A percentile compares a stretch with the other conserved stretches of the same genome.
Conservation (phyloP, 1,284 basidiomycete species). For the Veloporphyrellus conicus region DNA sequence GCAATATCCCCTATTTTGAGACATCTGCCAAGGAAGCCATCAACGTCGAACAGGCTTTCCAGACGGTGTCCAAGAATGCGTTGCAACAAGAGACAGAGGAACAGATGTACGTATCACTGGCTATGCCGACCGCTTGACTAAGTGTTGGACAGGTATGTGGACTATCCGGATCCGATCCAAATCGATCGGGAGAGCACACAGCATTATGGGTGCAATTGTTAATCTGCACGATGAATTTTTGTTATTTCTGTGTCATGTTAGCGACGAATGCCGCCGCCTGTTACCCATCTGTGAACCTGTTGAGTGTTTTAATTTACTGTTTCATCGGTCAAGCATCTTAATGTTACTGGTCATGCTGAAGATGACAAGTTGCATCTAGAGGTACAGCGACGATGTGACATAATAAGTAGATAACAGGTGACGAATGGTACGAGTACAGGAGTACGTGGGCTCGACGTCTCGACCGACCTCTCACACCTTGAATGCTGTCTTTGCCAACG, state of each 20-base stretch:
- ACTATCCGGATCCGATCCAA: conserved; percentile 98
- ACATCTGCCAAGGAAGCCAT: conserved; percentile 99
- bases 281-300: conserved; percentile 33
- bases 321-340: conserved; percentile 19
- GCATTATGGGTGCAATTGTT: conserved; percentile 92
- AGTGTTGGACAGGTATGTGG: conserved; percentile 70
- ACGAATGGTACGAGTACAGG: conserved; percentile 27
- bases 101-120: conserved; percentile 66
- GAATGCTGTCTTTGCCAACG: conserved; percentile 53
- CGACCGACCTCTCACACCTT: conserved; percentile 39
- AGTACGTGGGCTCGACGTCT: conserved; percentile 7
- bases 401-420: conserved; percentile 15
- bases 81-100: conserved; percentile 96
- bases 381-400: conserved; percentile 16
- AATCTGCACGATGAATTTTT: conserved; percentile 33
- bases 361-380: conserved; percentile 5
- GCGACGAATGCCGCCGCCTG: conserved; percentile 25
- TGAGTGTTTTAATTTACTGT: conserved; percentile 37
- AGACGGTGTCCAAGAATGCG: conserved; percentile 98
- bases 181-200: conserved; percentile 92
- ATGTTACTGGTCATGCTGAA: conserved; percentile 18
- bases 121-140: conserved; percentile 14
- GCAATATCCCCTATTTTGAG: conserved; percentile 99
- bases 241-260: conserved; percentile 24
- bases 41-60: conserved; percentile 99